Evolutionary conservation across 495 filamentous ascomycete genomes (phyloP).

Genomic region (Terfezia boudieri): DNA sequence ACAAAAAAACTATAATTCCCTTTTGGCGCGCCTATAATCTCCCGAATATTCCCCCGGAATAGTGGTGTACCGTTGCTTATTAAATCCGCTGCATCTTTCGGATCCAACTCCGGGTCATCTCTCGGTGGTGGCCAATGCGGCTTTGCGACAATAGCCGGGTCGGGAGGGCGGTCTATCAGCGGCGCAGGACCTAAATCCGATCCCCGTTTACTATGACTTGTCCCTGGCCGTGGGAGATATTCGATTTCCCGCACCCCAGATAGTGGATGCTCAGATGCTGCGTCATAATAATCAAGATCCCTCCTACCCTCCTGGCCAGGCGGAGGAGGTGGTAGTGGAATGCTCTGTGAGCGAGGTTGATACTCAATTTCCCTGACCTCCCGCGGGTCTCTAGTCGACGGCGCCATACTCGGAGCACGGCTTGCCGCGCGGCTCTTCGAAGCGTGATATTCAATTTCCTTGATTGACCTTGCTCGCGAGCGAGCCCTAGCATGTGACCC

Average conservation of each 20-base stretch:
- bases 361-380: not conserved
- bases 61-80: slow-evolving; percentile 16
- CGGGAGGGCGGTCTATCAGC: not conserved
- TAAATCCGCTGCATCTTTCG: slow-evolving; percentile 12
- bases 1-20: slow-evolving; percentile 15
- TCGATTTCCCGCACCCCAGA: not conserved
- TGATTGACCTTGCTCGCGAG: not conserved
- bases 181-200: not conserved
- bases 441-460: not conserved
- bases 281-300: not conserved
- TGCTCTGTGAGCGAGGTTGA: not conserved
- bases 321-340: not conserved
- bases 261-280: not conserved
- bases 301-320: not conserved
- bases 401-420: not conserved
- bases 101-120: slow-evolving; percentile 13
- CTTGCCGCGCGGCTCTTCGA: too few relatives aligned
- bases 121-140: slow-evolving; percentile 8
- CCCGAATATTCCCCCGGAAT: slow-evolving; percentile 14
- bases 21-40: slow-evolving; percentile 15
- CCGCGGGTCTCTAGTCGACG: not conserved
- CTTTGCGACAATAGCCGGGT: not conserved
- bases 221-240: not conserved
- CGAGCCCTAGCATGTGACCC: not conserved
- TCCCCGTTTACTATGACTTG: not conserved